Base-by-base conservation (phyloP, 2,329 filamentous ascomycete species). In the Fusarium sp. region DNA sequence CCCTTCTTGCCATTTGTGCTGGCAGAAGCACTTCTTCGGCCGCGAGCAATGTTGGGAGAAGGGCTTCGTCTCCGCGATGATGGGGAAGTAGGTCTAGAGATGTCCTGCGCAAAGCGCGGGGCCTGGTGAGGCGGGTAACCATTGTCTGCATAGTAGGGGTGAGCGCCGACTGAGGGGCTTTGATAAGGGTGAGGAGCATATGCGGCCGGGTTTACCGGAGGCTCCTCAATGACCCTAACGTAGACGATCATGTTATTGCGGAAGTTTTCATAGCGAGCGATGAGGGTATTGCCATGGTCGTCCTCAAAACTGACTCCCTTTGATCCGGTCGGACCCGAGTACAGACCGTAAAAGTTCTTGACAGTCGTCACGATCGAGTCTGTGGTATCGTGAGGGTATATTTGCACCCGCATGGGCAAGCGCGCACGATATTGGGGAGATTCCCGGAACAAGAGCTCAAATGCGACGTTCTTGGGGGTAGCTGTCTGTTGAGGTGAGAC, bases 321-420 rank as follows among this genome's bases (percentile, higher is more conserved):
- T 73, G 89, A 90, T 73, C 89, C 88, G 68, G 82, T 83, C 37
- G 87, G 85, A 67, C 89, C 91, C 71, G 95, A 93, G 80, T 98
- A 98, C 73, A 99, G 88, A 66, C 96, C 96, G 79, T 97, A 98
- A 84, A 98, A 98, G 85, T 98, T 98, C 88, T 97, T 98, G 78
- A 98, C 95, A 2, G 96, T 98, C 13, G 94, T 96, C 70, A 98
- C 94, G 83, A 99, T 99, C 37, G 95, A 98, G 79, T 98, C 95
- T 23, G 95, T 98, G 55, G 94, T 95, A 84, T 99, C 96, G 81
- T 98, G 95, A 48, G 94, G 94, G 77, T 92, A 97, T 74, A 99
- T 98, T 77, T 97, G 93, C 57, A 95, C 92, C 76, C 92, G 87
- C 89, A 95, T 91, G n/a, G 93, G 92, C 72, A 95, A 85, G 77